Percentiles rank a stretch among this genome's conserved stretches.
These are phyloP conservation scores for Nasturtium officinale DNA, from an alignment of 345 rosid species.

Conservation along the genomic window DNA sequence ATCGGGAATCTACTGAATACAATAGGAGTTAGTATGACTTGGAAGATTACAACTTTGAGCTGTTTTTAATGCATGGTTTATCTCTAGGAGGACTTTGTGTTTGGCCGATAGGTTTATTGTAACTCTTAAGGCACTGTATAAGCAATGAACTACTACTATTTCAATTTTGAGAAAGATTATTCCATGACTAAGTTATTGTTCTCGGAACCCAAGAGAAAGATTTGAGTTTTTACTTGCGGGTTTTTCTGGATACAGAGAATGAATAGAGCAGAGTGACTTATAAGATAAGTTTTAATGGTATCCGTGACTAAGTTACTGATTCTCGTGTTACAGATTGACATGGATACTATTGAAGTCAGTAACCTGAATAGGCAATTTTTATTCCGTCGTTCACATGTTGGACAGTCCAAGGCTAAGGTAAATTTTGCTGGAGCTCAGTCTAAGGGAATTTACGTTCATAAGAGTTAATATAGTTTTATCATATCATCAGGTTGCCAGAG, in stretches of 20 bases:
- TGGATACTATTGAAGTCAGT: conserved; percentile 99
- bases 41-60: not conserved
- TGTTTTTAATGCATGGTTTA: not conserved
- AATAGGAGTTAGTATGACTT: not conserved
- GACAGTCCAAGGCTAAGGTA: conserved; percentile 98
- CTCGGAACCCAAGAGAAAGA: not conserved
- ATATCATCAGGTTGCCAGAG: conserved; percentile 84
- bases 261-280: not conserved
- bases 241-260: not conserved
- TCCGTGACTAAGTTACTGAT: not conserved
- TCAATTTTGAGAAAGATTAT: not conserved
- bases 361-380: conserved; percentile 95
- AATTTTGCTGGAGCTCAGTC: conserved; percentile 11
- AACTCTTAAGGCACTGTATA: not conserved
- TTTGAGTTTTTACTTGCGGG: conserved; percentile 9
- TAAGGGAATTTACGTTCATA: not conserved
- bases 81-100: not conserved
- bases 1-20: not conserved
- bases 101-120: conserved; percentile 15
- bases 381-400: conserved; percentile 92
- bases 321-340: conserved; percentile 74
- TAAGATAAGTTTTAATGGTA: conserved; percentile 8
- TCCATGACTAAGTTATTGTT: not conserved
- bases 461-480: conserved; percentile 8
- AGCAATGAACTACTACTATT: conserved; percentile 1